Base-by-base conservation (phyloP, 2,329 filamentous ascomycete species). In the Hypoxylon sp. region DNA sequence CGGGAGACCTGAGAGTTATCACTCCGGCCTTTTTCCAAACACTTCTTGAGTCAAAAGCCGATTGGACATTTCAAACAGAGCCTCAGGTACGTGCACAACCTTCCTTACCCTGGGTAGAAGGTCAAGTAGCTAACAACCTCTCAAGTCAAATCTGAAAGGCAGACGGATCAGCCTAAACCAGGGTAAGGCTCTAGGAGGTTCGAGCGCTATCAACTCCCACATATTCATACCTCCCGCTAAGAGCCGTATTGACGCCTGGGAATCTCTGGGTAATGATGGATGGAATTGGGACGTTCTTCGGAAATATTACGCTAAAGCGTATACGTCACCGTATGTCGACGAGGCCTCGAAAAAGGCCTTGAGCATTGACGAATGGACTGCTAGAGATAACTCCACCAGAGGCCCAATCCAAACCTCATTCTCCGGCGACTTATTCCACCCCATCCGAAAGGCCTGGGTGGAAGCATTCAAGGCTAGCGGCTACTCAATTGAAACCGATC, bases 101-200 rank as follows among this genome's bases (percentile, higher is more conserved):
- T 33, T 22, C 24, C 24, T 31, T 33, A 10, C 6, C 13, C 19
- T n/a, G 5, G 19, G 9, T 10, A 17, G 4, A 29, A 14, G 24
- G 33, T 3, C 6, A 3, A 5, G 3, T 35, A 31, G 13, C 47
- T 60, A 51, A 65, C 46, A n/a, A 9, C 6, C 9, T 5, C 44
- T 10, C 6, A 22, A 73, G 71, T 10, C 50, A 10, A 59, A 60
- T 1, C 65, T 73, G 2, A 47, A 65, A 1, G 65, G 65, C 3
- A 63, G 72, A 50, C 51, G 57, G 4, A 39, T 75, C 9, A 44
- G n/a, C 14, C 2, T 75, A 3, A 60, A 54, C 14, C 73, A 75
- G 46, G 73, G 72, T 13, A 72, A 71, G 24, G 50, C 61, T 4
- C 60, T 75, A n/a, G 73, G 73, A 0, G 73, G 71, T 11, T 73